phyloP scores from a whole-genome alignment of 2,329 filamentous ascomycete species.

The Dactylellina cionopaga region DNA sequence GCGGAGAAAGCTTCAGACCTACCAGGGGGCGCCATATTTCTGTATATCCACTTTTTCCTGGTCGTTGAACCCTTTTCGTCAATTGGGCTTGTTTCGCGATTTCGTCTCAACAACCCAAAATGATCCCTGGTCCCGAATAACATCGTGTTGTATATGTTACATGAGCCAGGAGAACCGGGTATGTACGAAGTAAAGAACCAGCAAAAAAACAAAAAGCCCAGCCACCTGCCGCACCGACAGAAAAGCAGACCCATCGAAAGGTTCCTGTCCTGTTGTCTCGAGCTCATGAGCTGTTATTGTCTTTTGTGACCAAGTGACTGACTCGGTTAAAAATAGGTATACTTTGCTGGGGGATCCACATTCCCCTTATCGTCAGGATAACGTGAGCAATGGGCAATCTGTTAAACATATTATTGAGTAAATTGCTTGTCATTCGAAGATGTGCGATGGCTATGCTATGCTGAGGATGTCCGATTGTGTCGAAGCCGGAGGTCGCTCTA shows the following conservation, averaged over 20 bases:
- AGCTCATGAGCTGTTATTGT: conserved; percentile 25
- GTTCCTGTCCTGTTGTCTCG: no score
- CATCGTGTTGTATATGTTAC: conserved; percentile 49
- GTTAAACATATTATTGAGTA: no score
- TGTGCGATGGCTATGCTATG: no score
- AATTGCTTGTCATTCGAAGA: no score
- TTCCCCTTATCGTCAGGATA: conserved; percentile 31
- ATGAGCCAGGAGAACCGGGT: no score
- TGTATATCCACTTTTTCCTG: conserved; percentile 34
- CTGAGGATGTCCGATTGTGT: no score
- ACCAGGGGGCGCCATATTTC: no score
- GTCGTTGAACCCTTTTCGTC: no score
- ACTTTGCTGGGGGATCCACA: conserved; percentile 27
- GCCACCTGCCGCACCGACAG: conserved; percentile 20
- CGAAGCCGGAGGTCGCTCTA: neutral
- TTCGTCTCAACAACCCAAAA: conserved; percentile 53
- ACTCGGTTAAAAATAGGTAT: conserved; percentile 37
- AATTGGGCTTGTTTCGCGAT: conserved; percentile 13
- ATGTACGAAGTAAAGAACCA: no score
- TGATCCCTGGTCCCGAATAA: conserved; percentile 51
- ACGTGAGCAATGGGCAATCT: conserved; percentile 14
- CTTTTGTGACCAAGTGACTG: conserved; percentile 28
- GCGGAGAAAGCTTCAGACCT: conserved; percentile 11
- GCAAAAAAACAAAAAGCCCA: conserved; percentile 22
- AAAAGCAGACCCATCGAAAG: no score